Percentiles rank a stretch among this genome's conserved stretches.
These are phyloP conservation scores for Leccinum pellstonianum DNA, from an alignment of 768 basidiomycete species.

Conservation along the genomic window DNA sequence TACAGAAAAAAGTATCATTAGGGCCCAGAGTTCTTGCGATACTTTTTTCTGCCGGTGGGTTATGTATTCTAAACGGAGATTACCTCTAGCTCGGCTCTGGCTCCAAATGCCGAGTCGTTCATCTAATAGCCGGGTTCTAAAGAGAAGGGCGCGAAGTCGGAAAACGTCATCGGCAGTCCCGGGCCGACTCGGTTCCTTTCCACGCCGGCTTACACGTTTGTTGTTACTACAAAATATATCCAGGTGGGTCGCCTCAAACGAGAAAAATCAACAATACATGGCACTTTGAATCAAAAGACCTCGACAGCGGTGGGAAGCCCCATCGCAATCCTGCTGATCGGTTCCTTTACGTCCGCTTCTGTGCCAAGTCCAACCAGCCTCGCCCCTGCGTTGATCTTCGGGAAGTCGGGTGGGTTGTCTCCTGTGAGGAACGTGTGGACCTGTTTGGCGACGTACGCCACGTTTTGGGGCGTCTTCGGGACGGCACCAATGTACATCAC, in stretches of 20 bases:
- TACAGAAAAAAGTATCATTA: no score
- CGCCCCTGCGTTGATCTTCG: constrained; percentile 42
- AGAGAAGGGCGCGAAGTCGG: no score
- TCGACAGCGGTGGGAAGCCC: constrained; percentile 32
- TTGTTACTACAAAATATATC: no score
- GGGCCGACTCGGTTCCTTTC: not conserved
- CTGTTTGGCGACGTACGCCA: constrained; percentile 60
- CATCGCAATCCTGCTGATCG: constrained; percentile 42
- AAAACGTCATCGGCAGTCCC: constrained; percentile 24
- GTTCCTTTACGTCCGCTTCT: constrained; percentile 37
- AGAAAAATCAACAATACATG: no score
- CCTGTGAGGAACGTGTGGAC: constrained; percentile 58
- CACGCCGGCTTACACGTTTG: no score
- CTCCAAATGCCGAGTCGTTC: no score
- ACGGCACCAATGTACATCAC: constrained; percentile 82
- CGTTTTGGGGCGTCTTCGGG: constrained; percentile 61
- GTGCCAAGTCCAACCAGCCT: constrained; percentile 40
- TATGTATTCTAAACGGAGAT: no score
- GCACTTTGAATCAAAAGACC: constrained; percentile 7
- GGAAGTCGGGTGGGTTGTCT: constrained; percentile 72
- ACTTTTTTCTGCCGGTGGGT: no score
- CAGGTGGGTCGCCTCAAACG: no score
- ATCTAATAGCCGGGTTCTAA: no score
- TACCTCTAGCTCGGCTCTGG: no score
- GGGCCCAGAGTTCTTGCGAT: no score